Conservation (phyloP, 1,139 yeast genomes). For the Diutina rugosa region DNA sequence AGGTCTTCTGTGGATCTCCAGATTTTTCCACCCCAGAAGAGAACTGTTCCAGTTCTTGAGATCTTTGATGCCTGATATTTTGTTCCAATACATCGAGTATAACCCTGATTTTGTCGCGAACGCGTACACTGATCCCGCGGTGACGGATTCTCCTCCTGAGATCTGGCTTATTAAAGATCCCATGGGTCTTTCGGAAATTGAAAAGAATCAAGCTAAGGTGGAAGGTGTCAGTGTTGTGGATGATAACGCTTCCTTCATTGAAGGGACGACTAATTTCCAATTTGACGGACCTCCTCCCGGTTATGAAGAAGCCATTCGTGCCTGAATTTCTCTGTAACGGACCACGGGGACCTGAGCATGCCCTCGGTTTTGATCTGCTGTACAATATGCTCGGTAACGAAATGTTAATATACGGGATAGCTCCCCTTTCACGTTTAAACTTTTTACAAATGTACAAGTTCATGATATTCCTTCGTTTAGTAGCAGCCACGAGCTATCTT, state of each 20-base stretch:
- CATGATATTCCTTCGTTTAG: not conserved
- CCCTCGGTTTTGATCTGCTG: not conserved
- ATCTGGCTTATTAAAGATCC: slow-evolving; percentile 63
- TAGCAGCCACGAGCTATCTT: not conserved
- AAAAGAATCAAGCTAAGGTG: slow-evolving; percentile 44
- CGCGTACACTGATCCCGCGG: slow-evolving; percentile 61
- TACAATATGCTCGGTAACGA: not conserved
- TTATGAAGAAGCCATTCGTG: slow-evolving; percentile 30
- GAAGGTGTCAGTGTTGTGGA: slow-evolving; percentile 46
- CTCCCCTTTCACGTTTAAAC: not conserved
- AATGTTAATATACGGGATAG: not conserved
- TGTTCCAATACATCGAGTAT: slow-evolving; percentile 31
- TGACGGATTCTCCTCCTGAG: slow-evolving; percentile 46
- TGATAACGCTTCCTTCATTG: slow-evolving; percentile 41
- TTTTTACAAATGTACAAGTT: not conserved
- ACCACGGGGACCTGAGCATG: not conserved
- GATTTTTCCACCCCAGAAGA: slow-evolving; percentile 28
- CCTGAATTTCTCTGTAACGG: slow-evolving; percentile 8
- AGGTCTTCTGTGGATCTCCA: not conserved
- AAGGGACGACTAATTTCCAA: slow-evolving; percentile 32
- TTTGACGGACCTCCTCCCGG: slow-evolving; percentile 57
- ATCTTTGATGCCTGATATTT: slow-evolving; percentile 23
- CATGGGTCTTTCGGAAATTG: slow-evolving; percentile 53
- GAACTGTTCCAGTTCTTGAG: slow-evolving; percentile 28
- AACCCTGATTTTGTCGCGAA: slow-evolving; percentile 24